A percentile compares a stretch with the other conserved stretches of the same genome.
Evolutionary conservation across 257 asterid genomes (phyloP).

Genomic region (Paulownia fortunei): DNA sequence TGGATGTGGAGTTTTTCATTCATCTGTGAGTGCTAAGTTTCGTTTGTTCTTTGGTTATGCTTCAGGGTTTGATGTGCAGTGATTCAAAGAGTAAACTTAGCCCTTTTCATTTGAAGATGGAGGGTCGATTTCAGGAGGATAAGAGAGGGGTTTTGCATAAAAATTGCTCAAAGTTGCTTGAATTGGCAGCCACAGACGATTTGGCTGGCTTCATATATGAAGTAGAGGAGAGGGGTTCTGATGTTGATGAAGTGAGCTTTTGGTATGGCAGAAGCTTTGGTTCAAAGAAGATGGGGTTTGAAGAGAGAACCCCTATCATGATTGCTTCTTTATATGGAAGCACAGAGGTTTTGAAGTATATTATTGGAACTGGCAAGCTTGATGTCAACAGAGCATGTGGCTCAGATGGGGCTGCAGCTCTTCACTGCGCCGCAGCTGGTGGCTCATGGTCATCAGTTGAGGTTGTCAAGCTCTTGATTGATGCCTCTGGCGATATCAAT

Average conservation of each 20-base stretch:
- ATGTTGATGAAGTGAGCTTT: conserved; percentile 64
- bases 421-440: conserved; percentile 87
- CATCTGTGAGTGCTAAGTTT: conserved; percentile 21
- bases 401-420: conserved; percentile 79
- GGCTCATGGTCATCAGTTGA: conserved; percentile 63
- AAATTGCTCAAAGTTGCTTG: conserved; percentile 75
- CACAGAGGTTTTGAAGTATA: conserved; percentile 57
- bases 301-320: conserved; percentile 78
- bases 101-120: conserved; percentile 53
- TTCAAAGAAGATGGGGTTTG: conserved; percentile 74
- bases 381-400: conserved; percentile 79
- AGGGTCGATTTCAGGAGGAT: conserved; percentile 38
- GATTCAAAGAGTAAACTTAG: conserved; percentile 48
- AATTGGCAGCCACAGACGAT: conserved; percentile 81
- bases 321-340: conserved; percentile 86
- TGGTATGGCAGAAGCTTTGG: conserved; percentile 87
- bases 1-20: conserved; percentile 24
- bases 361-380: conserved; percentile 52
- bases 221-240: conserved; percentile 67
- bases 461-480: conserved; percentile 58
- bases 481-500: conserved; percentile 52
- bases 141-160: conserved; percentile 25
- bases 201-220: conserved; percentile 53
- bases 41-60: background rate
- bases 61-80: conserved; percentile 63